Evolutionary conservation across 2,329 filamentous ascomycete species (phyloP).

Genomic region (Hansfordia pulvinata): DNA sequence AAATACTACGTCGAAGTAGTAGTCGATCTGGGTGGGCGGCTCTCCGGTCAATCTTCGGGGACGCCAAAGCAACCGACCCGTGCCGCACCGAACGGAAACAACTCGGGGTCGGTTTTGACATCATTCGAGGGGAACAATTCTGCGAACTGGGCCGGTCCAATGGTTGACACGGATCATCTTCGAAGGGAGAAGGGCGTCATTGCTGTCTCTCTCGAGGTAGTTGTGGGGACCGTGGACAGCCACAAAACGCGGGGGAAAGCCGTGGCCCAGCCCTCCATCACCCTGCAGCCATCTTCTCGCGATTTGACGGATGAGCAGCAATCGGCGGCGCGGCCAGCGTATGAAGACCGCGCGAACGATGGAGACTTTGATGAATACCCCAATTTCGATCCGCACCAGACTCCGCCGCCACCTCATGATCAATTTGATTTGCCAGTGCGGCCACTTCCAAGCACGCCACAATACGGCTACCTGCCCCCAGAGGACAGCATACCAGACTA

Average conservation of each 20-base stretch:
- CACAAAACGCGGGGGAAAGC: conserved; percentile 13
- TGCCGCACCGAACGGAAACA: conserved; percentile 18
- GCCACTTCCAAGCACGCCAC: conserved; percentile 17
- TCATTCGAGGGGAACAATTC: conserved; percentile 28
- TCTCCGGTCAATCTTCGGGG: conserved; percentile 42
- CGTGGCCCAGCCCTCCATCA: conserved; percentile 9
- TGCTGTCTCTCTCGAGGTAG: conserved; percentile 69
- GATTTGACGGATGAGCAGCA: conserved; percentile 8
- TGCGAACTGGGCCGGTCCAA: conserved; percentile 47
- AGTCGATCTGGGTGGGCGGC: conserved; percentile 78
- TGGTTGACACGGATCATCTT: conserved; percentile 78
- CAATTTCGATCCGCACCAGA: conserved; percentile 6
- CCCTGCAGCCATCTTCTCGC: conserved; percentile 8
- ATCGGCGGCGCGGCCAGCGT: conserved; percentile 17
- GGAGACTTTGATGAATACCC: conserved; percentile 7
- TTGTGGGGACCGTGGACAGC: conserved; percentile 78
- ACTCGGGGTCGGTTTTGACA: conserved; percentile 12
- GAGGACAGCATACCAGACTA: conserved; percentile 29
- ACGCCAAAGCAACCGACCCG: conserved; percentile 24
- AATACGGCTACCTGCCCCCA: conserved; percentile 17
- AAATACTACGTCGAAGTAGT: conserved; percentile 89
- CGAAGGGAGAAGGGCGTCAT: conserved; percentile 88
- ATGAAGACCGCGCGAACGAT: conserved; percentile 13
- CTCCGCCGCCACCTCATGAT: too few species aligned
- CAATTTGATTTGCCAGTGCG: too few species aligned